A percentile compares a stretch with the other conserved stretches of the same genome.
Conservation (phyloP, 352 stramenopile species). For the Globisporangium irregulare region DNA sequence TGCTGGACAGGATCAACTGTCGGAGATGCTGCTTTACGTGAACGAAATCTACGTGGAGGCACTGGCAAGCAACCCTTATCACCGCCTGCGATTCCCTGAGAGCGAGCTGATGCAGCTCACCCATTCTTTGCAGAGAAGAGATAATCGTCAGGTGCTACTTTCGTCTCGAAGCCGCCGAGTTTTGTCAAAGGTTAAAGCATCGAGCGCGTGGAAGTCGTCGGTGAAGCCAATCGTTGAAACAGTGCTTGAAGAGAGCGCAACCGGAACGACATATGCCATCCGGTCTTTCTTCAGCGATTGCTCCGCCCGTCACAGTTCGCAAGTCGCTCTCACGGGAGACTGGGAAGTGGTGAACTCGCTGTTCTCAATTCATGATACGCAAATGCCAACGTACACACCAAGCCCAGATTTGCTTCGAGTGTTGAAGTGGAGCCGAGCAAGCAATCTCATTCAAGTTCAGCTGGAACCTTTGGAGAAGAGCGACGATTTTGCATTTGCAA, state of each 20-base stretch:
- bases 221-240: background rate
- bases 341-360: conserved; percentile 6
- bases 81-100: conserved; percentile 16
- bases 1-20: conserved; percentile 30
- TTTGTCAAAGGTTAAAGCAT: conserved; percentile 36
- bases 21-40: conserved; percentile 31
- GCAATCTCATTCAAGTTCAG: conserved; percentile 9
- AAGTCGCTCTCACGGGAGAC: background rate
- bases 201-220: conserved; percentile 6
- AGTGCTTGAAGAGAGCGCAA: background rate
- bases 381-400: background rate
- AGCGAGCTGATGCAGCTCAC: conserved; percentile 25
- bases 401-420: background rate
- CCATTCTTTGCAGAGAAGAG: conserved; percentile 26
- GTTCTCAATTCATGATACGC: background rate
- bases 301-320: background rate
- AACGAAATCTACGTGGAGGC: conserved; percentile 49
- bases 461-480: background rate
- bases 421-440: background rate
- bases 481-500: background rate
- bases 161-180: conserved; percentile 30
- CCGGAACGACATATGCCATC: background rate
- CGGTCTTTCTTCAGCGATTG: background rate
- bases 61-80: conserved; percentile 43
- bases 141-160: conserved; percentile 34